These are phyloP conservation scores for Colletotrichum lini DNA, from an alignment of 2,329 filamentous ascomycete species.

Conservation along the genomic window DNA sequence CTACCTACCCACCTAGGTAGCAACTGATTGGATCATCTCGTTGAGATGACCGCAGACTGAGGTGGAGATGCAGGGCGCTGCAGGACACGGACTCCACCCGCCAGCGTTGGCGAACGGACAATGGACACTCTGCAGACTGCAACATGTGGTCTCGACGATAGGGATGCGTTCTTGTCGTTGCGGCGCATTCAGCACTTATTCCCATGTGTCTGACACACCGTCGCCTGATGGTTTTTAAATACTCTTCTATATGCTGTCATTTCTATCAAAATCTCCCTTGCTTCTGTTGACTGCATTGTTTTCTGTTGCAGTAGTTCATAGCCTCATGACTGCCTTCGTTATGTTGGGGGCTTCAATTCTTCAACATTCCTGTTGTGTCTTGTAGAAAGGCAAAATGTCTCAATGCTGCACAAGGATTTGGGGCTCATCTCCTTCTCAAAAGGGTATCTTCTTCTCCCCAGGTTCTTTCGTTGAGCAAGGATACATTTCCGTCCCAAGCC, in stretches of 20 bases:
- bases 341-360: conserved; percentile 6
- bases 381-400: not conserved
- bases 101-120: conserved; percentile 8
- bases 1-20: too few relatives aligned
- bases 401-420: not conserved
- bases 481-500: not conserved
- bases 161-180: not conserved
- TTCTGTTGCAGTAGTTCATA: too few relatives aligned
- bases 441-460: not conserved
- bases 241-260: not conserved
- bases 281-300: too few relatives aligned
- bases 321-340: not conserved
- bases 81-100: conserved; percentile 20
- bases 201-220: not conserved
- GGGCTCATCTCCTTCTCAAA: conserved; percentile 3
- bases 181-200: not conserved
- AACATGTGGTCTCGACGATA: conserved; percentile 3
- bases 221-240: not conserved
- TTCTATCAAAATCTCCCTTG: too few relatives aligned
- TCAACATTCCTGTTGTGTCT: conserved; percentile 9
- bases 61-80: conserved; percentile 27
- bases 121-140: not conserved
- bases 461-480: not conserved
- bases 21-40: not conserved
- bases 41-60: not conserved